Evolutionary conservation across 2,329 filamentous ascomycete genomes (phyloP).

Genomic region (Apiospora malaysiana): DNA sequence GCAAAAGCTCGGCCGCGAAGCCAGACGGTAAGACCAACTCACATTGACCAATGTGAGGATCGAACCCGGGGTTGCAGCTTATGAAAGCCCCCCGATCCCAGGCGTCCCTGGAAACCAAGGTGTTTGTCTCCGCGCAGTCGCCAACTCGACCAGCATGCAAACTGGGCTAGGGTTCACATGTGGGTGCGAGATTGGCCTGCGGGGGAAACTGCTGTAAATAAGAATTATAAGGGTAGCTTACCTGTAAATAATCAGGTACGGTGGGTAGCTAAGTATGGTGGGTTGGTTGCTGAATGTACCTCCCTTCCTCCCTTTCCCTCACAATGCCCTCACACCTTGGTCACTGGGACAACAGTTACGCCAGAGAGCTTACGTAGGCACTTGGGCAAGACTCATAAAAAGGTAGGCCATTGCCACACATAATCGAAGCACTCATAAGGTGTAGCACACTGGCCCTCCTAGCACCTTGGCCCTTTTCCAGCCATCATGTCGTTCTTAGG

Average conservation of each 20-base stretch:
- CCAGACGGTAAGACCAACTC: neutral
- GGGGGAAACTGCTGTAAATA: neutral
- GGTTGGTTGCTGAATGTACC: neutral
- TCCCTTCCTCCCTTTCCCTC: neutral
- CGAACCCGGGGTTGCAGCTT: constrained; percentile 6
- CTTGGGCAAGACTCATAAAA: neutral
- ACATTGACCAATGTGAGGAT: neutral
- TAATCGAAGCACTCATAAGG: neutral
- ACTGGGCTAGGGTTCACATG: neutral
- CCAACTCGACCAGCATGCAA: neutral
- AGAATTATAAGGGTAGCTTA: neutral
- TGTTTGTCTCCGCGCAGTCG: neutral
- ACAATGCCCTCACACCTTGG: neutral
- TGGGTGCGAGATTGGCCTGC: neutral
- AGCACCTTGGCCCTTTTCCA: neutral
- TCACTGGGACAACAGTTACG: neutral
- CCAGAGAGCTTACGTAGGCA: neutral
- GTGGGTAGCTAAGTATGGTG: neutral
- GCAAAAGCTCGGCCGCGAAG: neutral
- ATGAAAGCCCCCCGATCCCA: neutral
- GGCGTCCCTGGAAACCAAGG: neutral
- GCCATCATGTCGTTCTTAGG: neutral
- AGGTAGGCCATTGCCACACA: neutral
- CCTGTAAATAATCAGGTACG: neutral
- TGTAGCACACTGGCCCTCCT: neutral